Conservation (phyloP, 495 filamentous ascomycete genomes). For the Melanomma pulvis-pyrius region DNA sequence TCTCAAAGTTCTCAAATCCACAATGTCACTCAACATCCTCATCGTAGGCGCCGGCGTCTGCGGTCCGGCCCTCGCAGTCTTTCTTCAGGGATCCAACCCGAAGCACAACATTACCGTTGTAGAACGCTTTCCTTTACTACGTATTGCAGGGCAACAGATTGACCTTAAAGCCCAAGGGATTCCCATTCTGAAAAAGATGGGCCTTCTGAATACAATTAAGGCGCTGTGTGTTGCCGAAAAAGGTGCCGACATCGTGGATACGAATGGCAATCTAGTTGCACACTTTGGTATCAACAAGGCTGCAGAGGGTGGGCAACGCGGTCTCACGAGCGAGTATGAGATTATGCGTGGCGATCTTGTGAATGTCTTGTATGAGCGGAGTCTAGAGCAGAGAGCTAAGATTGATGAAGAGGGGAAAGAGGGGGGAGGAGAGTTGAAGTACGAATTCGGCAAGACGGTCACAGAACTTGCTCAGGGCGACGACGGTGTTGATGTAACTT, state of each 20-base stretch:
- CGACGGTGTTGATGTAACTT: conserved; percentile 27
- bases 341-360: conserved; percentile 54
- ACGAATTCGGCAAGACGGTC: conserved; percentile 43
- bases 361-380: conserved; percentile 45
- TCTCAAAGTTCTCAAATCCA: background rate
- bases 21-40: conserved; percentile 45
- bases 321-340: conserved; percentile 52
- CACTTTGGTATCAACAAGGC: conserved; percentile 45
- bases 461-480: conserved; percentile 24
- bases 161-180: conserved; percentile 50
- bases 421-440: conserved; percentile 33
- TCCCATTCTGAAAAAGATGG: conserved; percentile 48
- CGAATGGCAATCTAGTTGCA: conserved; percentile 29
- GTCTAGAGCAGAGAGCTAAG: conserved; percentile 31
- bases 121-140: conserved; percentile 46
- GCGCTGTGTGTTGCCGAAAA: conserved; percentile 40
- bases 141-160: conserved; percentile 47
- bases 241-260: conserved; percentile 46
- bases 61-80: conserved; percentile 49
- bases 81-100: conserved; percentile 40
- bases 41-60: conserved; percentile 53
- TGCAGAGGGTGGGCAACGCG: conserved; percentile 33
- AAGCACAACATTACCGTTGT: conserved; percentile 48
- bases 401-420: background rate
- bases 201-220: conserved; percentile 42